Conservation (phyloP, 108 stramenopile genomes). For the Cyclotella cryptica region DNA sequence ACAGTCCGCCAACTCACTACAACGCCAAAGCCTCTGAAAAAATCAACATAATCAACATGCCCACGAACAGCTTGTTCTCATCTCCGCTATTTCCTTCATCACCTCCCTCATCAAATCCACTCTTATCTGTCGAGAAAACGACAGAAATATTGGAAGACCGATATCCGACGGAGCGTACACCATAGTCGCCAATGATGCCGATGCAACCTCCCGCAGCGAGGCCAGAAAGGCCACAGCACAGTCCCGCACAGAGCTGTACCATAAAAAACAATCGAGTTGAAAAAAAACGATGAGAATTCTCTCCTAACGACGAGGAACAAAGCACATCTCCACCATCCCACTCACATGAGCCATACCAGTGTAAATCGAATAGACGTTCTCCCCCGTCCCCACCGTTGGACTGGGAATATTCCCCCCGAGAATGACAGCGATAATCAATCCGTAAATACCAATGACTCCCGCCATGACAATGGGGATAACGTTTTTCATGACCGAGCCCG, state of each 20-base stretch:
- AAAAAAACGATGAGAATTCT: no score
- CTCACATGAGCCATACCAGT: conserved; percentile 79
- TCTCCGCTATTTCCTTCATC: conserved; percentile 29
- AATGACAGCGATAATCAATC: conserved; percentile 88
- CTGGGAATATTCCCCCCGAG: conserved; percentile 70
- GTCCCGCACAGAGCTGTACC: conserved; percentile 66
- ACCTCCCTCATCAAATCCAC: conserved; percentile 48
- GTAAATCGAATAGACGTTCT: conserved; percentile 82
- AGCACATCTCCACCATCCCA: not conserved
- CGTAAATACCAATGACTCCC: conserved; percentile 92
- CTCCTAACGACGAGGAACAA: no score
- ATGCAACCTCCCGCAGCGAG: conserved; percentile 87
- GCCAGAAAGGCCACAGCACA: conserved; percentile 82
- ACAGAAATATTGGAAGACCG: conserved; percentile 77
- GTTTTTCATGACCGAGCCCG: conserved; percentile 88
- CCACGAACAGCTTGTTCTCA: conserved; percentile 28
- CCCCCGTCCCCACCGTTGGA: conserved; percentile 58
- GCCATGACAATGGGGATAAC: conserved; percentile 94
- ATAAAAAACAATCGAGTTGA: not conserved
- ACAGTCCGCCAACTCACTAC: no score
- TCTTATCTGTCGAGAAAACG: conserved; percentile 69
- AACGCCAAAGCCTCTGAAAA: no score
- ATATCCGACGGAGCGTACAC: conserved; percentile 87
- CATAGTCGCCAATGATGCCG: conserved; percentile 88
- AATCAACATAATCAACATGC: conserved; percentile 52